A percentile compares a stretch with the other conserved stretches of the same genome.
These are phyloP conservation scores for Candida sp. DNA, from an alignment of 1,139 yeast species.

Conservation along the genomic window DNA sequence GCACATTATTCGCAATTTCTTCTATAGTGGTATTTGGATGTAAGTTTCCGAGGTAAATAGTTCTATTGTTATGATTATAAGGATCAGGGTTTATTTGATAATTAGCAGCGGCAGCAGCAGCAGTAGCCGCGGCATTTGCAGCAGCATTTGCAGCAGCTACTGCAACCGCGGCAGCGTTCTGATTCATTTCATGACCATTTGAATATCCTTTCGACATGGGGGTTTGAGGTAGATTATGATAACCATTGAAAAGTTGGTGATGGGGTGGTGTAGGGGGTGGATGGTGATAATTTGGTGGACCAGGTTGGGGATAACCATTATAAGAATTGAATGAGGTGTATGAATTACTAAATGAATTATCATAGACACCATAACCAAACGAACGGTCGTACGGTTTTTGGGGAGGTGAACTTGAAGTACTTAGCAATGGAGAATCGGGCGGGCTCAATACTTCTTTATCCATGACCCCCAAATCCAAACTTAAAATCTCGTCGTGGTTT, in stretches of 20 bases:
- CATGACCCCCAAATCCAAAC: background rate
- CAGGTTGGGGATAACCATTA: slow-evolving; percentile 7
- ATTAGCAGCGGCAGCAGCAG: slow-evolving; percentile 1
- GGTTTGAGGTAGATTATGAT: background rate
- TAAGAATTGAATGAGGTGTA: slow-evolving; percentile 3
- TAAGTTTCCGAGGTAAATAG: slow-evolving; percentile 43
- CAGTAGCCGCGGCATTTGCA: background rate
- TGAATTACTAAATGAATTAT: slow-evolving; percentile 1
- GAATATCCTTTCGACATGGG: background rate
- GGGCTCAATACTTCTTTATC: slow-evolving; percentile 1
- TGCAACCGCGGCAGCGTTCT: slow-evolving; percentile 1
- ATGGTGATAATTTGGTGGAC: slow-evolving; percentile 4
- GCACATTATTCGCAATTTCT: slow-evolving; percentile 46
- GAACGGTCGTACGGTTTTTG: slow-evolving; percentile 1
- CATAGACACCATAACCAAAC: background rate
- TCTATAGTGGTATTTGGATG: slow-evolving; percentile 45
- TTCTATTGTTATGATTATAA: slow-evolving; percentile 34
- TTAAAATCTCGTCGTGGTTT: background rate
- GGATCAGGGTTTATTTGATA: slow-evolving; percentile 17
- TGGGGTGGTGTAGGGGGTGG: slow-evolving; percentile 1
- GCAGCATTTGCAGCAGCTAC: slow-evolving; percentile 2
- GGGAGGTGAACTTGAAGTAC: slow-evolving; percentile 1
- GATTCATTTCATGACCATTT: background rate
- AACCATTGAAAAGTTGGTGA: slow-evolving; percentile 1
- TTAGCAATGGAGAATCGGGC: slow-evolving; percentile 3